phyloP scores from a whole-genome alignment of 257 asterid genomes.

The Solanum chiquidenum region DNA sequence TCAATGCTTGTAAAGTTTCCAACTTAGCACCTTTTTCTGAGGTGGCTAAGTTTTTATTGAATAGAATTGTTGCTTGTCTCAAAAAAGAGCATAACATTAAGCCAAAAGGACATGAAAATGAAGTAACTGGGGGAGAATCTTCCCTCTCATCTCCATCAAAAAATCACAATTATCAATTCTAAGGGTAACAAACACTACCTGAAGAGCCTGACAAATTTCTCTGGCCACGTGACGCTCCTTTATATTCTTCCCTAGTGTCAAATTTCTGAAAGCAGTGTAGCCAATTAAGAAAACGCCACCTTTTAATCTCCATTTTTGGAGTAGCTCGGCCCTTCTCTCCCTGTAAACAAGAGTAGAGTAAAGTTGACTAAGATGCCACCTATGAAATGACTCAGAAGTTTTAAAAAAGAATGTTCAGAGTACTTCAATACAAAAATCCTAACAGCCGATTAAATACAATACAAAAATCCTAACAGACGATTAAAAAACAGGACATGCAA shows the following conservation, averaged over 20 bases:
- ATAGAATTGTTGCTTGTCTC: not conserved
- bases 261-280: conserved; percentile 75
- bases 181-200: conserved; percentile 36
- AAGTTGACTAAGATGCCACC: not conserved
- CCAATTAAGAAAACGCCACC: conserved; percentile 93
- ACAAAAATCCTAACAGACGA: not conserved
- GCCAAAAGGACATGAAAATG: not conserved
- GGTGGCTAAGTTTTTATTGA: not conserved
- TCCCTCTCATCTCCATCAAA: not conserved
- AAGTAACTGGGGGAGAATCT: not conserved
- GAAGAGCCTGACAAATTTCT: conserved; percentile 67
- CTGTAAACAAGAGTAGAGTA: conserved; percentile 24
- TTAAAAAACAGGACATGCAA: not conserved
- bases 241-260: conserved; percentile 78
- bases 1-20: not conserved
- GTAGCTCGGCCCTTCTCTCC: conserved; percentile 72
- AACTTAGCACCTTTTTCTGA: not conserved
- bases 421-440: not conserved
- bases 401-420: not conserved
- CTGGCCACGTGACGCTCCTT: conserved; percentile 80
- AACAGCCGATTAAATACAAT: not conserved
- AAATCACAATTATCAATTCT: not conserved
- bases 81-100: not conserved
- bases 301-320: conserved; percentile 74
- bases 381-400: not conserved